A percentile compares a stretch with the other conserved stretches of the same genome.
phyloP scores from a whole-genome alignment of 495 filamentous ascomycete genomes.

The Usnea hakonensis region DNA sequence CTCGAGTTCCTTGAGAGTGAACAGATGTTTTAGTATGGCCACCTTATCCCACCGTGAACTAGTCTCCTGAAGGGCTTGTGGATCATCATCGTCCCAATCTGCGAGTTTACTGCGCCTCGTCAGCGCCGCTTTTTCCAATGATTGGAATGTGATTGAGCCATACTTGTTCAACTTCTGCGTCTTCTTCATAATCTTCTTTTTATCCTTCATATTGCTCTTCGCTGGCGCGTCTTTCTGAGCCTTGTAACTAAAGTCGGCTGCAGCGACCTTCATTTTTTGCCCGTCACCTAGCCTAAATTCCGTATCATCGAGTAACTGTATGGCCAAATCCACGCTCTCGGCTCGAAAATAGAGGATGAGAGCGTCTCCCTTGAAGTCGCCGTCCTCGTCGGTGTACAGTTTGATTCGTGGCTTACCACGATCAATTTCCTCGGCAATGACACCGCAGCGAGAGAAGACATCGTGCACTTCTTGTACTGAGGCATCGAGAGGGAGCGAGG shows the following conservation, averaged over 20 bases:
- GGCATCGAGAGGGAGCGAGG: constrained; percentile 70
- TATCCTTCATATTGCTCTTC: constrained; percentile 57
- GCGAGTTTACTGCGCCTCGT: constrained; percentile 61
- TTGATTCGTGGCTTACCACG: constrained; percentile 79
- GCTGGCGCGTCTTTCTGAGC: constrained; percentile 50
- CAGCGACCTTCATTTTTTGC: constrained; percentile 66
- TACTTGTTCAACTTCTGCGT: constrained; percentile 75
- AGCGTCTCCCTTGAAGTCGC: constrained; percentile 86
- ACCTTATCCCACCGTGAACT: constrained; percentile 63
- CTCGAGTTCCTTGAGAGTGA: constrained; percentile 75
- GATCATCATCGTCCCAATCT: constrained; percentile 90
- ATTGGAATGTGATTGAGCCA: constrained; percentile 13
- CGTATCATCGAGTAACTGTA: constrained; percentile 85
- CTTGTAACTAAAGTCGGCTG: constrained; percentile 86
- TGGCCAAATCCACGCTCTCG: constrained; percentile 80
- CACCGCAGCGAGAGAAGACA: constrained; percentile 78
- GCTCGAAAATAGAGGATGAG: constrained; percentile 90
- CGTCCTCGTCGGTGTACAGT: constrained; percentile 76
- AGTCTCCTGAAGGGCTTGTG: constrained; percentile 46
- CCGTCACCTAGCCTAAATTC: constrained; percentile 45
- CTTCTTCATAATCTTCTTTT: constrained; percentile 80
- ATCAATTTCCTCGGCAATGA: constrained; percentile 92
- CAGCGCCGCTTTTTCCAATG: background rate
- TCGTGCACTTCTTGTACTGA: constrained; percentile 71
- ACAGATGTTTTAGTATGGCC: constrained; percentile 91